A percentile compares a stretch with the other conserved stretches of the same genome.
These are phyloP conservation scores for Phytophthora cryptogea DNA, from an alignment of 352 stramenopile genomes.

Conservation along the genomic window DNA sequence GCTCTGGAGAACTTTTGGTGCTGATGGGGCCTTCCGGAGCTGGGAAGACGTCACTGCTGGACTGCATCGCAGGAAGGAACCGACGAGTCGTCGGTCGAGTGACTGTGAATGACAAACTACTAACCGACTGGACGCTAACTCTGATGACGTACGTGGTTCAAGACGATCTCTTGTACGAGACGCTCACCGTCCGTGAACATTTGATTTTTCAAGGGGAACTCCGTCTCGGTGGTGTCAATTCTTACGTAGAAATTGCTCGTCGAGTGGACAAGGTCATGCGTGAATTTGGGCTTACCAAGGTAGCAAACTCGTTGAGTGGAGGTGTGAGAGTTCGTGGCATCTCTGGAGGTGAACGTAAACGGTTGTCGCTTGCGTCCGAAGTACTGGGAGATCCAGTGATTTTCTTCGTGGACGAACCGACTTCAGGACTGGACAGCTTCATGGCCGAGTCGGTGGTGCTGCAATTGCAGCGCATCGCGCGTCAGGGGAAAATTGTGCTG, in stretches of 20 bases:
- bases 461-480: constrained; percentile 59
- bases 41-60: constrained; percentile 93
- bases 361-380: constrained; percentile 76
- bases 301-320: constrained; percentile 53
- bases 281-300: constrained; percentile 51
- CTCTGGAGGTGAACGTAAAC: constrained; percentile 81
- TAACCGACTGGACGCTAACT: constrained; percentile 21
- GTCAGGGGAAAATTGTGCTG: constrained; percentile 81
- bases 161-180: constrained; percentile 88
- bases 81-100: constrained; percentile 55
- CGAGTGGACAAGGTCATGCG: constrained; percentile 47
- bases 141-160: constrained; percentile 75
- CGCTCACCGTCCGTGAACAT: constrained; percentile 89
- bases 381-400: constrained; percentile 70
- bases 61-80: constrained; percentile 93
- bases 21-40: constrained; percentile 71
- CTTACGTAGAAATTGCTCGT: constrained; percentile 14
- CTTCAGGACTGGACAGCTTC: constrained; percentile 58
- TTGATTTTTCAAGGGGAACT: constrained; percentile 85
- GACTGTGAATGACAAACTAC: constrained; percentile 61
- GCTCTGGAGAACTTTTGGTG: constrained; percentile 49
- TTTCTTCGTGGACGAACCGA: constrained; percentile 85
- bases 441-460: constrained; percentile 46
- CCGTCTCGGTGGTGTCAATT: constrained; percentile 41
- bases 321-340: constrained; percentile 46